Base-by-base conservation (phyloP, 345 rosid species). In the Boechera stricta region DNA sequence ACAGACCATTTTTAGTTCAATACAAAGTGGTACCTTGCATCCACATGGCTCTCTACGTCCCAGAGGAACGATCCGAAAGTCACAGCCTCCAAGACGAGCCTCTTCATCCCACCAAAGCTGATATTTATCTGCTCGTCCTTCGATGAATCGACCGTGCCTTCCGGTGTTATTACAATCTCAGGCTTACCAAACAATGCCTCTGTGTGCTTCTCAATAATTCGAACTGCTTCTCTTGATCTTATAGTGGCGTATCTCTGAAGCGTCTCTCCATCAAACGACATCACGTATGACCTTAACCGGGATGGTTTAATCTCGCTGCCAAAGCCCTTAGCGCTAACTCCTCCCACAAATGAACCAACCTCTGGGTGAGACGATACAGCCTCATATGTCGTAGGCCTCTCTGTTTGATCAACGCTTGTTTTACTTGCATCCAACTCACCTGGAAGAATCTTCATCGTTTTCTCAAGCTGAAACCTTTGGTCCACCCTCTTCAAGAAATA, bases 1-100 rank as follows among this genome's bases (percentile, higher is more conserved):
- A 71, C 76, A 77, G 24, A 48, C 55, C 77, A 39, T 16, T 65
- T 76, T 16, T 82, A 95, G 77, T 93, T 88, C 45, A 83, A 60
- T 59, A 88, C 97, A 58, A 95, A 95, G 71, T 86, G 97, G 82
- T 95, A 95, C 91, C 98, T 91, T 1, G 97, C 88, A 68, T 93
- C 98, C 36, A 95, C 97, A 69, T 84, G 87, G 84, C 92, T 91
- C 85, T 95, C 99, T 24, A 90, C 98, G 35, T 93, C 98, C 98
- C 99, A 95, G 1, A 95, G 94, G 77, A 95, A 95, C 38, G 99
- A 93, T 49, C 99, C 99, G 51, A 95, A 95, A 32, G 97, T 90
- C 32, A 95, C 94, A 5, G 98, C 99, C 82, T 95, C 99, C 84
- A 95, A 73, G 58, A 91, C 93, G n/a, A 95, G 94, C 73, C 92